phyloP scores from a whole-genome alignment of 768 basidiomycete species.

The Pleurotus platypus region DNA sequence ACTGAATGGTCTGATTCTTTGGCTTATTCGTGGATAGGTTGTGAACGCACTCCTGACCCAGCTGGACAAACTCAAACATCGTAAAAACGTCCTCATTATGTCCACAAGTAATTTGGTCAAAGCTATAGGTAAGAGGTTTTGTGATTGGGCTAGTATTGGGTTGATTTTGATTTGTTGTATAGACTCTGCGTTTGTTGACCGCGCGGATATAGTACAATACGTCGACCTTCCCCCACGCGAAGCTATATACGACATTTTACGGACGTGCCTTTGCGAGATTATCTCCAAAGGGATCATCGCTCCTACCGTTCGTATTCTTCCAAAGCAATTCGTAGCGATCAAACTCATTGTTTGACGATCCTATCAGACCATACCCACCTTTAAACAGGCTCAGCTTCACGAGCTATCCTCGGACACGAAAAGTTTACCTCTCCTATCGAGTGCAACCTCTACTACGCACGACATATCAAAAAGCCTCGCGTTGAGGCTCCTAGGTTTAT shows the following conservation, averaged over 20 bases:
- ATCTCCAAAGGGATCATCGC: conserved; percentile 68
- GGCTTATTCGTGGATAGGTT: conserved; percentile 49
- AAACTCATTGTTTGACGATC: conserved; percentile 4
- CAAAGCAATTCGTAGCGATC: not conserved
- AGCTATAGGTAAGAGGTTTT: conserved; percentile 70
- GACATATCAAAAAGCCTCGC: conserved; percentile 54
- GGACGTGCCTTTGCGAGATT: conserved; percentile 79
- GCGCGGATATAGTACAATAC: conserved; percentile 95
- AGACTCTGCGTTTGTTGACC: conserved; percentile 96
- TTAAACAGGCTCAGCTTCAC: conserved; percentile 58
- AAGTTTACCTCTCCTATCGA: conserved; percentile 2
- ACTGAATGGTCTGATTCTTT: not conserved
- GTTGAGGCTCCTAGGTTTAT: conserved; percentile 59
- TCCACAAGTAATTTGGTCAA: conserved; percentile 93
- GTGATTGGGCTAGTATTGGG: not conserved
- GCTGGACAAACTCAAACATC: conserved; percentile 90
- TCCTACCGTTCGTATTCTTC: conserved; percentile 44
- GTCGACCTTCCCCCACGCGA: conserved; percentile 88
- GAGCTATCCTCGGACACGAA: conserved; percentile 37
- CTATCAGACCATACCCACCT: conserved; percentile 54
- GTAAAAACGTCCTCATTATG: conserved; percentile 93
- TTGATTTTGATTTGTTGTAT: not conserved
- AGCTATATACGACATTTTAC: conserved; percentile 91
- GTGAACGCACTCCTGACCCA: conserved; percentile 97
- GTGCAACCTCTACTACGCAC: conserved; percentile 17